phyloP scores from a whole-genome alignment of 1,139 yeast species.

The Diutina pseudorugosa region DNA sequence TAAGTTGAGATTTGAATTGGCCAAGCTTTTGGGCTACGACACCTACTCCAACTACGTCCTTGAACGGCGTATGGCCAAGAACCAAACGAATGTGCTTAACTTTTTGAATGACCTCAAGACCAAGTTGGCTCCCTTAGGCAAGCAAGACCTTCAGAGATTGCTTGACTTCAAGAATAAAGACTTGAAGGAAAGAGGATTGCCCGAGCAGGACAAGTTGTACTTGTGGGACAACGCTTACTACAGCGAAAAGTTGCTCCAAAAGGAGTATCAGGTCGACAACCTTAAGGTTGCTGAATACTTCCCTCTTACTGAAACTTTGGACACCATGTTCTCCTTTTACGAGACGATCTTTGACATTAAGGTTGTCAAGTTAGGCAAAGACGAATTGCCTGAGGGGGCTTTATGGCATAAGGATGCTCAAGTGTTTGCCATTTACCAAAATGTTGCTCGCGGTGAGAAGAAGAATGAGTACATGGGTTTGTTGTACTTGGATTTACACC shows the following conservation, averaged over 20 bases:
- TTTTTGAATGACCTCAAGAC: conserved; percentile 51
- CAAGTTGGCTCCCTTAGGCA: conserved; percentile 48
- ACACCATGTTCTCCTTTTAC: conserved; percentile 57
- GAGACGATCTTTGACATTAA: conserved; percentile 57
- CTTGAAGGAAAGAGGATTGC: conserved; percentile 27
- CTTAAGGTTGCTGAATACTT: conserved; percentile 65
- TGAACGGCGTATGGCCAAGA: conserved; percentile 74
- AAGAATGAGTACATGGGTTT: conserved; percentile 58
- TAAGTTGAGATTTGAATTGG: conserved; percentile 46
- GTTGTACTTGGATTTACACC: conserved; percentile 71
- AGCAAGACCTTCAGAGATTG: conserved; percentile 38
- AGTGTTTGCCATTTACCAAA: conserved; percentile 62
- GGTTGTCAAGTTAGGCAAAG: conserved; percentile 39
- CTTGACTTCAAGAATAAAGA: conserved; percentile 44
- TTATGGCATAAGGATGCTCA: conserved; percentile 73
- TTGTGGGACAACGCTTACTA: conserved; percentile 69
- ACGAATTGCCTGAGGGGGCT: conserved; percentile 13
- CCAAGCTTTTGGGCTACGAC: conserved; percentile 51
- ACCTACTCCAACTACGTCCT: conserved; percentile 58
- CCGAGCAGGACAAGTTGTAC: conserved; percentile 33
- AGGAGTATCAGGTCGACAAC: conserved; percentile 59
- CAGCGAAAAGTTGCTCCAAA: conserved; percentile 50
- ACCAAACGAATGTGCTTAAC: conserved; percentile 40
- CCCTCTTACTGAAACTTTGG: conserved; percentile 58
- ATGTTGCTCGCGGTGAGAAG: conserved; percentile 26